Evolutionary conservation across 768 basidiomycete genomes (phyloP).

Genomic region (Crepidotus variabilis): DNA sequence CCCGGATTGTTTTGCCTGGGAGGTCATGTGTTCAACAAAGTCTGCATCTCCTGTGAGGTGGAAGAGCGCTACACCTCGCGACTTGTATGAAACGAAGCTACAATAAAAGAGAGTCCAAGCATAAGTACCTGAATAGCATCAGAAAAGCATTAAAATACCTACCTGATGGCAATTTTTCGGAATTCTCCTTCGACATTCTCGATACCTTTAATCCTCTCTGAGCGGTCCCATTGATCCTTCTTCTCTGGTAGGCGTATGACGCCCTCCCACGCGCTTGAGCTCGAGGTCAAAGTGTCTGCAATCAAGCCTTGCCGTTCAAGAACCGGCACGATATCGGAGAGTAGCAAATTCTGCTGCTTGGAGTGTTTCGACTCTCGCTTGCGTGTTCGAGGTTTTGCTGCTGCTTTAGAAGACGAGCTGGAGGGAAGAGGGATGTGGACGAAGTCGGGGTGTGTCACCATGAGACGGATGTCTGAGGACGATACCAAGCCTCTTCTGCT

Average conservation of each 20-base stretch:
- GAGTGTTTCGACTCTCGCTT: conserved; percentile 8
- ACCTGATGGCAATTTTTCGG: conserved; percentile 35
- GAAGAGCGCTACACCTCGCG: conserved; percentile 49
- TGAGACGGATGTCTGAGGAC: conserved; percentile 35
- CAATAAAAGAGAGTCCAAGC: background rate
- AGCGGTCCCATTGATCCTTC: conserved; percentile 13
- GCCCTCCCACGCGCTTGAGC: conserved; percentile 45
- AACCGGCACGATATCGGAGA: conserved; percentile 34
- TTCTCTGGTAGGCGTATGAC: conserved; percentile 42
- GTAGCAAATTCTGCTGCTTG: conserved; percentile 14
- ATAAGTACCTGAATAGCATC: conserved; percentile 3
- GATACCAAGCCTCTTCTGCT: conserved; percentile 45
- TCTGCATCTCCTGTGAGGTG: conserved; percentile 52
- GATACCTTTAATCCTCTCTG: conserved; percentile 25
- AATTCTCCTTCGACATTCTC: conserved; percentile 31
- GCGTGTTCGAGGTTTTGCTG: conserved; percentile 1
- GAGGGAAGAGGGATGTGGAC: conserved; percentile 37
- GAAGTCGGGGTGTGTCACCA: conserved; percentile 43
- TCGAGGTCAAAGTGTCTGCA: conserved; percentile 28
- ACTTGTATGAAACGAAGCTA: conserved; percentile 45
- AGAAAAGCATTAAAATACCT: conserved; percentile 1
- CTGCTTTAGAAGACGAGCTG: conserved; percentile 1
- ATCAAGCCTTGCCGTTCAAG: conserved; percentile 44
- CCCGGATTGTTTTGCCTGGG: conserved; percentile 38
- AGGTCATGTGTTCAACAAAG: conserved; percentile 40